These are phyloP conservation scores for Xerocomus nothofagi DNA, from an alignment of 1,284 basidiomycete genomes.

Conservation along the genomic window DNA sequence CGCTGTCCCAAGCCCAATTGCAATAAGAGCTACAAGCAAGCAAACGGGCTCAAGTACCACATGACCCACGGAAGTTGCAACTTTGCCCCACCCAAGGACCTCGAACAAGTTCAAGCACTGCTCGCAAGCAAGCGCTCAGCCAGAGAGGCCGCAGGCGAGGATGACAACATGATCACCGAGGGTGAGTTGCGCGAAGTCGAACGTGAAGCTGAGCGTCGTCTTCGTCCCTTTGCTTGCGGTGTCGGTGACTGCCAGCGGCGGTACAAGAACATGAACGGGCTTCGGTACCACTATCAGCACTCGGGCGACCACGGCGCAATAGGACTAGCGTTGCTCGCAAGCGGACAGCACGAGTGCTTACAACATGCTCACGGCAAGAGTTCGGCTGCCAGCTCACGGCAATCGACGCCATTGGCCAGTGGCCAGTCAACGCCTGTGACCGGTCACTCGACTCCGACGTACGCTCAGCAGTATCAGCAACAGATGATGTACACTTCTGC, in stretches of 20 bases:
- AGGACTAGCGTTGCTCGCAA: constrained; percentile 80
- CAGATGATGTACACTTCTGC: constrained; percentile 39
- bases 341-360: constrained; percentile 74
- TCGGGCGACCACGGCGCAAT: constrained; percentile 92
- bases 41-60: constrained; percentile 96
- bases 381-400: constrained; percentile 33
- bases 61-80: constrained; percentile 93
- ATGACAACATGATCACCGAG: constrained; percentile 53
- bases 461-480: constrained; percentile 38
- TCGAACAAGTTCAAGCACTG: constrained; percentile 69
- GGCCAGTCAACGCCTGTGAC: constrained; percentile 35
- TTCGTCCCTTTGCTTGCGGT: constrained; percentile 86
- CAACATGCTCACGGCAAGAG: constrained; percentile 33
- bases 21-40: constrained; percentile 99
- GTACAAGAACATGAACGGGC: constrained; percentile 98
- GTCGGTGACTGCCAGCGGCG: constrained; percentile 90
- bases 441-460: constrained; percentile 29
- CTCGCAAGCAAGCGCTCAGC: constrained; percentile 57
- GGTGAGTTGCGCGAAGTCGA: constrained; percentile 73
- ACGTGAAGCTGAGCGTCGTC: constrained; percentile 76
- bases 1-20: constrained; percentile 96
- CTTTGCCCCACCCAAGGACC: constrained; percentile 81
- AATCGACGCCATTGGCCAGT: constrained; percentile 35
- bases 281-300: constrained; percentile 96
- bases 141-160: constrained; percentile 39